Conservation (phyloP, 768 basidiomycete species). For the Terana coerulea region DNA sequence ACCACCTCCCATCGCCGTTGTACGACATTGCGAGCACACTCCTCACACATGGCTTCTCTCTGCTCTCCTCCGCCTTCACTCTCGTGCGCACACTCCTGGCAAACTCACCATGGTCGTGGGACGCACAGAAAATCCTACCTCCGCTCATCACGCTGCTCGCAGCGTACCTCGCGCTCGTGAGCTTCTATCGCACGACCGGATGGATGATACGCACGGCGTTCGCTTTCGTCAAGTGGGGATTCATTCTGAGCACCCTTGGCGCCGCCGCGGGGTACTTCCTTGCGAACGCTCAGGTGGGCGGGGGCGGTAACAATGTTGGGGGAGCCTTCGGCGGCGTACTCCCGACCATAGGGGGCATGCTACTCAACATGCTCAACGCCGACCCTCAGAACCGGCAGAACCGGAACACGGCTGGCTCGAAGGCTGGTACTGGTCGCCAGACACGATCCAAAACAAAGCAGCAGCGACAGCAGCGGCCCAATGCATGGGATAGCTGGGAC, state of each 20-base stretch:
- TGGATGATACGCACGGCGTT: slow-evolving; percentile 66
- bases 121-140: slow-evolving; percentile 63
- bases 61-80: slow-evolving; percentile 45
- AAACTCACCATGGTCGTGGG: slow-evolving; percentile 57
- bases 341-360: slow-evolving; percentile 35
- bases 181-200: slow-evolving; percentile 72
- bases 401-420: slow-evolving; percentile 11
- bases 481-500: slow-evolving; percentile 67
- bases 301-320: slow-evolving; percentile 31
- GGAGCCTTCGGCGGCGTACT: slow-evolving; percentile 31
- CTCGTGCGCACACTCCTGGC: slow-evolving; percentile 46
- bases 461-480: slow-evolving; percentile 30
- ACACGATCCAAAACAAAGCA: slow-evolving; percentile 13
- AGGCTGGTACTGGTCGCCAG: no score
- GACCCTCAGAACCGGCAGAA: slow-evolving; percentile 26
- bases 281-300: slow-evolving; percentile 24
- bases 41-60: slow-evolving; percentile 48
- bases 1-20: slow-evolving; percentile 51
- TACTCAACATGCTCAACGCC: slow-evolving; percentile 42
- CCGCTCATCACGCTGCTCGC: slow-evolving; percentile 69
- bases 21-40: slow-evolving; percentile 49
- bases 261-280: slow-evolving; percentile 54
- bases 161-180: slow-evolving; percentile 74
- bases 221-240: slow-evolving; percentile 78
- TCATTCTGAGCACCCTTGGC: slow-evolving; percentile 50